Percentiles rank a stretch among this genome's conserved stretches.
Evolutionary conservation across 2,329 filamentous ascomycete species (phyloP).

Genomic region (Clonostachys rosea): DNA sequence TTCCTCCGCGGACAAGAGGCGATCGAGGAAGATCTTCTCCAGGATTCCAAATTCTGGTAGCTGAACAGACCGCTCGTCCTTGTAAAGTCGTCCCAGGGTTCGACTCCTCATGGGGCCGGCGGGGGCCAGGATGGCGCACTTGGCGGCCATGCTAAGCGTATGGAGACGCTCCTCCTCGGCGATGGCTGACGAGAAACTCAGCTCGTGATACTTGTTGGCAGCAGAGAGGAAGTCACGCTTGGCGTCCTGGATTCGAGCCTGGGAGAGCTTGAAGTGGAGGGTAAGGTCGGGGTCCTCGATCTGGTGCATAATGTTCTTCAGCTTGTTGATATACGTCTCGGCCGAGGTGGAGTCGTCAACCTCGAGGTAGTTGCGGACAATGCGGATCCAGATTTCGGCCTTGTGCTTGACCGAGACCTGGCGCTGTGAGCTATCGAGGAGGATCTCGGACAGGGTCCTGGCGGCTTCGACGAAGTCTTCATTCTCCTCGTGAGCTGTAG

Average conservation of each 20-base stretch:
- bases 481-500: constrained; percentile 75
- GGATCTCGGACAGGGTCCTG: constrained; percentile 73
- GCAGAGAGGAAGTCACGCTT: constrained; percentile 87
- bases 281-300: constrained; percentile 69
- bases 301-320: constrained; percentile 85
- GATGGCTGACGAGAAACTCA: constrained; percentile 74
- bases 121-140: constrained; percentile 87
- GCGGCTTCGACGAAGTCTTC: constrained; percentile 81
- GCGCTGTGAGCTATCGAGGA: constrained; percentile 84
- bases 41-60: constrained; percentile 82
- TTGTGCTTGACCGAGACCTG: constrained; percentile 78
- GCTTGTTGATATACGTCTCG: constrained; percentile 85
- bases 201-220: constrained; percentile 80
- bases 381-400: constrained; percentile 84
- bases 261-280: constrained; percentile 84
- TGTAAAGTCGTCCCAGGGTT: constrained; percentile 80
- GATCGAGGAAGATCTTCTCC: constrained; percentile 96
- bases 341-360: constrained; percentile 85
- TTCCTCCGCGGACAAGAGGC: constrained; percentile 75
- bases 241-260: constrained; percentile 89
- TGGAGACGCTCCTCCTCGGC: constrained; percentile 81
- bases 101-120: constrained; percentile 82
- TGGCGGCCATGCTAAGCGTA: constrained; percentile 81
- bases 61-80: constrained; percentile 77
- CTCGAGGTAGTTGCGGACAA: constrained; percentile 91